These are phyloP conservation scores for Aspergillus novofumigatus DNA, from an alignment of 2,329 filamentous ascomycete genomes.

Conservation along the genomic window DNA sequence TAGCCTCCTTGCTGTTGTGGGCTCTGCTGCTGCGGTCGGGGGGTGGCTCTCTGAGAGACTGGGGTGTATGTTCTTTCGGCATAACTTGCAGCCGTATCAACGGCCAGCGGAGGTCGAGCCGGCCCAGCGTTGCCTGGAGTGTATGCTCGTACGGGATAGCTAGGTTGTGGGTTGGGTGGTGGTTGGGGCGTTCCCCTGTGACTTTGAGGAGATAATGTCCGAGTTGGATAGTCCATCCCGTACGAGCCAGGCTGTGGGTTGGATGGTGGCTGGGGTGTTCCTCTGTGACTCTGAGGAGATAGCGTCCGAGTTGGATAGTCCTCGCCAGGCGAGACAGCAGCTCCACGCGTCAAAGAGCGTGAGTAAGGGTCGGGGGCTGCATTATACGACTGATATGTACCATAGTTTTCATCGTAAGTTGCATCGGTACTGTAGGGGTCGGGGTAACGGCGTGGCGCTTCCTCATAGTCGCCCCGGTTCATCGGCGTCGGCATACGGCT, in stretches of 20 bases:
- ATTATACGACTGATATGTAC: constrained; percentile 17
- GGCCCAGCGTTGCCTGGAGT: constrained; percentile 8
- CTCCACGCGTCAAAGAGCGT: constrained; percentile 16
- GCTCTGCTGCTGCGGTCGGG: constrained; percentile 7
- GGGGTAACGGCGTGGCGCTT: constrained; percentile 1
- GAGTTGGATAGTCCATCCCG: background rate
- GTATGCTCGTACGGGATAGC: constrained; percentile 14
- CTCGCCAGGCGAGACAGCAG: constrained; percentile 1
- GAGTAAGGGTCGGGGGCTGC: constrained; percentile 18
- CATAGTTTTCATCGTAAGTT: constrained; percentile 1
- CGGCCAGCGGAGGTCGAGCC: constrained; percentile 11
- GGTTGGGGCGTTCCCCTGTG: constrained; percentile 8
- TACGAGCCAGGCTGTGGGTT: constrained; percentile 6
- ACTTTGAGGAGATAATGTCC: constrained; percentile 6
- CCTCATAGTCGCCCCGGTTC: constrained; percentile 6
- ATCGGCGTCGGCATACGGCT: constrained; percentile 10
- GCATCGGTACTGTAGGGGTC: constrained; percentile 2
- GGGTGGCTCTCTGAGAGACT: constrained; percentile 5
- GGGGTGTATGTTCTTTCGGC: constrained; percentile 15
- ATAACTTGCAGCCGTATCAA: constrained; percentile 14
- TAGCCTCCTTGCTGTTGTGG: constrained; percentile 14
- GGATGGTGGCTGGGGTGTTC: constrained; percentile 4
- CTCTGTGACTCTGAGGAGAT: constrained; percentile 6
- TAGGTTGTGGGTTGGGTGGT: constrained; percentile 3
- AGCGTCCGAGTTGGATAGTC: constrained; percentile 8